Evolutionary conservation across 108 stramenopile species (phyloP), one percentile per base, ranked within the genome.

Genomic region (Fistulifera pelliculosa): DNA sequence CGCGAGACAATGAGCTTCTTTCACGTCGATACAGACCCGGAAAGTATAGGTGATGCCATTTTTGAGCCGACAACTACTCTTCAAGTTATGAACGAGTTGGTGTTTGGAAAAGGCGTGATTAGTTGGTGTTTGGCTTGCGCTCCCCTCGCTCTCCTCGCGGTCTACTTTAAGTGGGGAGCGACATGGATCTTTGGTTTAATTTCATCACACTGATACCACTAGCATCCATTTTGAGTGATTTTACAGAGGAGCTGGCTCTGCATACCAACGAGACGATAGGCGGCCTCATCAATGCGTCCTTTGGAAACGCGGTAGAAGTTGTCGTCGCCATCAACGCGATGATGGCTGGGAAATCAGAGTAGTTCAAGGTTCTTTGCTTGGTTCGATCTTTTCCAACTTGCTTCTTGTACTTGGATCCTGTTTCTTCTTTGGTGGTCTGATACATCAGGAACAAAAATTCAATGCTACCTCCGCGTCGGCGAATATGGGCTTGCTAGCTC

Each of bases 241-340:
- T 94, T 62, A 98, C 97, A 24, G 97, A 98, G 70, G 94, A 96
- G 64, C 74, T 96, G 2, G 92, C 95, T 0, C 70, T 89, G 8
- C 95, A 98, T 73, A 98, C 96, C 21, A 95, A 93, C 56, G 81
- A 96, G 47, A 81, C 89, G 0, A 76, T 96, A 53, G 97, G 95
- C 8, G 97, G 97, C 49, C 66, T 98, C 12, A 67, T 98, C 69
- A 96, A 98, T 74, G 97, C 95, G 27, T 94, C 97, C 27, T 92
- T 98, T 65, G 97, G 97, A 41, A 98, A 98, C 66, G 90, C 93
- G 14, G 91, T 94, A 15, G 97, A 96, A 65, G 64, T 95, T 10
- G 87, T 97, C 8, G 81, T 94, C 38, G 87, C 81, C 8, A 81
- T 94, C 35, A 81, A 90, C 38, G 93, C 93, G 1, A 49, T 95